Conservation (phyloP, 2,329 filamentous ascomycete genomes). For the Colletotrichum cereale region DNA sequence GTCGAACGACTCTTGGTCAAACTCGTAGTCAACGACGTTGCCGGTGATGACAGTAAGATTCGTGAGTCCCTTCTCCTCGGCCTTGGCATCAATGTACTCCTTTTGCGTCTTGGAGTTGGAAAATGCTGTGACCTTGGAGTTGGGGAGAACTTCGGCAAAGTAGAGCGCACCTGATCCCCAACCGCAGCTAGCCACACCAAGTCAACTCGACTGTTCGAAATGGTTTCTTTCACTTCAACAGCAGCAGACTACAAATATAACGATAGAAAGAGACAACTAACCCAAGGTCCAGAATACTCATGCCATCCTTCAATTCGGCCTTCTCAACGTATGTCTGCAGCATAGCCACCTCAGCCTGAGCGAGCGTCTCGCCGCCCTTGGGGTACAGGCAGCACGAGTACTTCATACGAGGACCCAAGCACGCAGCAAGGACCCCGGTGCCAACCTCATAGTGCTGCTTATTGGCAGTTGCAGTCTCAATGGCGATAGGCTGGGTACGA, state of each 20-base stretch:
- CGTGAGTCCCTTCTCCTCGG: slow-evolving; percentile 65
- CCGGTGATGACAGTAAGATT: slow-evolving; percentile 76
- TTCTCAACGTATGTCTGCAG: slow-evolving; percentile 71
- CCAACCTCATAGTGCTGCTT: slow-evolving; percentile 80
- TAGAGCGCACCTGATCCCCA: slow-evolving; percentile 77
- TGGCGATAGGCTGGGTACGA: slow-evolving; percentile 73
- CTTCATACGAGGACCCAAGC: slow-evolving; percentile 78
- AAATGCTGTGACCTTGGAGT: slow-evolving; percentile 73
- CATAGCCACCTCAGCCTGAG: slow-evolving; percentile 76
- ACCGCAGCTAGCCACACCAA: slow-evolving; percentile 64
- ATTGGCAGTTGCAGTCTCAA: slow-evolving; percentile 75
- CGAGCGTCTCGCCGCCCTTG: slow-evolving; percentile 71
- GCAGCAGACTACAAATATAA: slow-evolving; percentile 12
- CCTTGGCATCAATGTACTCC: slow-evolving; percentile 72
- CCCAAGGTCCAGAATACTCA: slow-evolving; percentile 73
- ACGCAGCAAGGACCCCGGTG: slow-evolving; percentile 71
- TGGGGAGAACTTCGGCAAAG: slow-evolving; percentile 74
- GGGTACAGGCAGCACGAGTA: slow-evolving; percentile 77
- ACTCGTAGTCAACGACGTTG: slow-evolving; percentile 75
- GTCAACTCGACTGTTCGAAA: slow-evolving; percentile 5
- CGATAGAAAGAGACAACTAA: slow-evolving; percentile 48
- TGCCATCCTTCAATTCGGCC: slow-evolving; percentile 69
- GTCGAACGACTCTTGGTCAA: slow-evolving; percentile 69
- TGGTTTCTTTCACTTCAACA: neutral
- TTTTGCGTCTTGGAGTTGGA: slow-evolving; percentile 79